A percentile compares a stretch with the other conserved stretches of the same genome.
phyloP scores from a whole-genome alignment of 345 rosid species.

The Litchi chinensis region DNA sequence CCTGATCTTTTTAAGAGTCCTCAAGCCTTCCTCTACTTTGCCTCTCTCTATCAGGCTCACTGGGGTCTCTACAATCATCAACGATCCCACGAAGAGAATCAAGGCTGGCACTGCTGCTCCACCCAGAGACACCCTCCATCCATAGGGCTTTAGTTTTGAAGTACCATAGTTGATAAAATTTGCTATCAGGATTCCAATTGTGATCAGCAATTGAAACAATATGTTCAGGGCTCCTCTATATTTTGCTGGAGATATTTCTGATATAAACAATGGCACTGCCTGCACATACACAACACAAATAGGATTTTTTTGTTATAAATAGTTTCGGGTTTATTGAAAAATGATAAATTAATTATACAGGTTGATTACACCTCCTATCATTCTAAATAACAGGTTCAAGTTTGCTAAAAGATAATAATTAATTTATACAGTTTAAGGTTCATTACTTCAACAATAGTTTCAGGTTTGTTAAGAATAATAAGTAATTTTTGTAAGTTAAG shows the following conservation, averaged over 20 bases:
- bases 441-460: no score
- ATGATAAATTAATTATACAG: no score
- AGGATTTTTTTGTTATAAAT: background rate
- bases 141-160: slow-evolving; percentile 38
- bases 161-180: slow-evolving; percentile 49
- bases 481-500: no score
- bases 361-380: no score
- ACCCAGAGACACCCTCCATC: slow-evolving; percentile 74
- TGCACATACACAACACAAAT: slow-evolving; percentile 27
- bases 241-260: slow-evolving; percentile 73
- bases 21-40: slow-evolving; percentile 37
- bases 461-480: no score
- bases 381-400: no score
- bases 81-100: slow-evolving; percentile 57
- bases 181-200: slow-evolving; percentile 63
- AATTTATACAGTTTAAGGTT: no score
- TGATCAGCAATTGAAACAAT: slow-evolving; percentile 69
- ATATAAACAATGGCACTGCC: slow-evolving; percentile 79
- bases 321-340: no score
- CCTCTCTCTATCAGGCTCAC: slow-evolving; percentile 66
- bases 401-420: no score
- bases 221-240: slow-evolving; percentile 70
- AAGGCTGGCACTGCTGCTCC: slow-evolving; percentile 62
- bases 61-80: slow-evolving; percentile 66
- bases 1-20: slow-evolving; percentile 51